These are phyloP conservation scores for Sporisorium iseilematis-ciliati DNA, from an alignment of 1,284 basidiomycete species.

Conservation along the genomic window DNA sequence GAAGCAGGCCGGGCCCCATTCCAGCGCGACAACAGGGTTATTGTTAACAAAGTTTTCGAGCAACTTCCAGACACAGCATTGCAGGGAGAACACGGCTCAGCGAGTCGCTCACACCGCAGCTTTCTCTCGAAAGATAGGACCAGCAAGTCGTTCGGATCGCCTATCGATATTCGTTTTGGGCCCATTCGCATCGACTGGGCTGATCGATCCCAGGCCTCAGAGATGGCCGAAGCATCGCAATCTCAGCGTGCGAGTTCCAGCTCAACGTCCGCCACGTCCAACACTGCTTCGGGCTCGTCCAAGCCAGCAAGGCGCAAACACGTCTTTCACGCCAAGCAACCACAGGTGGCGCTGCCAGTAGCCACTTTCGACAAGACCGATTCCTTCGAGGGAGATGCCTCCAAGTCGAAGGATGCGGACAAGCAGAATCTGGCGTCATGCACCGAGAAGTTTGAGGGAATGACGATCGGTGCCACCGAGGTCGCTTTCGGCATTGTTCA, in stretches of 20 bases:
- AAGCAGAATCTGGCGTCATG: slow-evolving; percentile 15
- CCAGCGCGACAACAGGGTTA: slow-evolving; percentile 15
- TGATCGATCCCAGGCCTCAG: slow-evolving; percentile 8
- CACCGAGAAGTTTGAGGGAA: slow-evolving; percentile 30
- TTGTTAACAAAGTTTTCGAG: slow-evolving; percentile 22
- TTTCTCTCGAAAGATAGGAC: slow-evolving; percentile 24
- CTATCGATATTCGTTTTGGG: slow-evolving; percentile 55
- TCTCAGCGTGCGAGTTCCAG: slow-evolving; percentile 9
- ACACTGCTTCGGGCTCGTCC: slow-evolving; percentile 5
- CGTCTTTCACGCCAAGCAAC: slow-evolving; percentile 44
- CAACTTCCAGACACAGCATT: slow-evolving; percentile 30
- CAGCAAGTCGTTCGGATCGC: slow-evolving; percentile 39
- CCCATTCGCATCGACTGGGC: slow-evolving; percentile 60
- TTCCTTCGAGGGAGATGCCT: slow-evolving; percentile 52
- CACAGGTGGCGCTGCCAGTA: slow-evolving; percentile 41
- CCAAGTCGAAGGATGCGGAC: slow-evolving; percentile 6
- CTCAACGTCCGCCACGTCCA: background rate
- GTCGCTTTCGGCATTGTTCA: slow-evolving; percentile 69
- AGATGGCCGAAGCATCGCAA: slow-evolving; percentile 9
- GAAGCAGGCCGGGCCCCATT: slow-evolving; percentile 23
- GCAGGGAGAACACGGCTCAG: slow-evolving; percentile 34
- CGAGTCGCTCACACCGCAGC: slow-evolving; percentile 20
- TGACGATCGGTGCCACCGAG: slow-evolving; percentile 55
- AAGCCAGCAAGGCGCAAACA: slow-evolving; percentile 31
- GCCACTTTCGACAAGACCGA: slow-evolving; percentile 55